phyloP scores from a whole-genome alignment of 2,329 filamentous ascomycete species.

The Sporothrix curviconia region DNA sequence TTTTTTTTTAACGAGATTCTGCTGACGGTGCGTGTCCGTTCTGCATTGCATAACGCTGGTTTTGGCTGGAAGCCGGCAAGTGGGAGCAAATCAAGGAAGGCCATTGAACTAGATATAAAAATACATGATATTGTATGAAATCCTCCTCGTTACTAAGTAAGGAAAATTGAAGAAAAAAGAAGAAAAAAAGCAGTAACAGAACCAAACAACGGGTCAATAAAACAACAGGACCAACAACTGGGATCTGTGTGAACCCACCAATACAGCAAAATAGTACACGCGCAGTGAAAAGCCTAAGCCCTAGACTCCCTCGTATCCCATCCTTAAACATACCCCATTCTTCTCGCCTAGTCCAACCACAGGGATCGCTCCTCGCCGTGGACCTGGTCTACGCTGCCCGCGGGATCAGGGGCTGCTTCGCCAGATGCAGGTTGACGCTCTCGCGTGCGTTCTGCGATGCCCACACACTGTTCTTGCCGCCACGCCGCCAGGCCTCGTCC shows the following conservation, averaged over 20 bases:
- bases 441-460: slow-evolving; percentile 52
- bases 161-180: neutral
- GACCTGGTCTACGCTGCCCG: slow-evolving; percentile 6
- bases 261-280: no score
- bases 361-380: neutral
- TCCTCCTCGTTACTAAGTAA: no score
- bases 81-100: no score
- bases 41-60: neutral
- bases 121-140: no score
- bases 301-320: neutral
- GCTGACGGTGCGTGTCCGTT: no score
- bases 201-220: neutral
- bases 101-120: no score
- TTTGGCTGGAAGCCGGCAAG: no score
- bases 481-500: slow-evolving; percentile 64
- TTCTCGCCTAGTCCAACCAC: neutral
- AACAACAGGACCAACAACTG: neutral
- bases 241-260: neutral
- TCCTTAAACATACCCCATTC: no score
- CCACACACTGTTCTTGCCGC: slow-evolving; percentile 50
- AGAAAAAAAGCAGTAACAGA: neutral
- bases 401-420: slow-evolving; percentile 38
- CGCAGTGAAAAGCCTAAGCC: no score
- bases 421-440: slow-evolving; percentile 55
- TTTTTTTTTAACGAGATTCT: no score